Base-by-base conservation (phyloP, 1,284 basidiomycete species). In the Pseudozyma hubeiensis region DNA sequence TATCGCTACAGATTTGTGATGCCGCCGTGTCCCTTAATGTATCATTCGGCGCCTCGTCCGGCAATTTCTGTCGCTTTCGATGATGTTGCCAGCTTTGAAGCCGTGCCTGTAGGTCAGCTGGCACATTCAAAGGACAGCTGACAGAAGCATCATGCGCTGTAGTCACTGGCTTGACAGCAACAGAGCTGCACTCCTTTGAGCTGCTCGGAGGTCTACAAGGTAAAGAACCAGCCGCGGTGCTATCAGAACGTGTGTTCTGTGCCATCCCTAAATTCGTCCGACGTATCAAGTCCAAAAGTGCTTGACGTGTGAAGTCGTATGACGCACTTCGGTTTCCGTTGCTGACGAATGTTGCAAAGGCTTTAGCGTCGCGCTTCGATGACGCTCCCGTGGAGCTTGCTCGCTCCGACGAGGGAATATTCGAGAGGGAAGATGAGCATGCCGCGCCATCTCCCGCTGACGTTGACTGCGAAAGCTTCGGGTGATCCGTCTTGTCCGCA, bases 271-370 rank as follows among this genome's bases (percentile, higher is more conserved):
- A 35, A 13, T 59, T 69, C 8, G 66, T 69, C n/a, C 56, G 60
- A 9, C 61, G 41, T 8, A 69, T 63, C 35, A 64, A 56, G 29
- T 69, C 60, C n/a, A 69, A 40, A 6, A 69, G 56, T 11, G 60
- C 61, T 37, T 69, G 52, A 0, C 66, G 60, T 10, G 66, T 69
- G 40, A 69, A 69, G 14, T 59, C 60, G 14, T 58, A 53, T 0
- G 66, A 59, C 8, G 44, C n/a, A 1, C 24, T n/a, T 4, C 46
- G 46, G 16, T 29, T 19, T 13, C 44, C n/a, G 2, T 44, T 19
- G 16, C 7, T 47, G 0, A 41, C 34, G 14, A 39, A 39, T 5
- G 17, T 6, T 11, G 43, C 17, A 37, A 29, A n/a, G 11, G 29
- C 7, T 19, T 14, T 8, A 8, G 17, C n/a, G n/a, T 19, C 40